Evolutionary conservation across 768 basidiomycete genomes (phyloP).

Genomic region (Udeniomyces megalosporus): DNA sequence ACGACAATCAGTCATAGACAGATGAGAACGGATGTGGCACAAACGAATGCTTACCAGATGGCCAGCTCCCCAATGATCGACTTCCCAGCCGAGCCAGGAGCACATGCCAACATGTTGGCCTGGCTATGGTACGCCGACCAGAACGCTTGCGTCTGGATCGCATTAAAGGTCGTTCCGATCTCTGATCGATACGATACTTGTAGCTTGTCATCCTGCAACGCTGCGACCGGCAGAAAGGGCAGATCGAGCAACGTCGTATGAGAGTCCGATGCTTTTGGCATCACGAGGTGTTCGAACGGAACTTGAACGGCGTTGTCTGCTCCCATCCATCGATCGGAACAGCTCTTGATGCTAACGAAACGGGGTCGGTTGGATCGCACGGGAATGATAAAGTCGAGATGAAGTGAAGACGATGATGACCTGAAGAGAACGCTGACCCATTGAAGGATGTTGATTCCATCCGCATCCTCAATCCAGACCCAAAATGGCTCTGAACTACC

Average conservation of each 20-base stretch:
- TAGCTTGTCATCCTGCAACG: constrained; percentile 37
- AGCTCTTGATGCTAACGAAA: constrained; percentile 54
- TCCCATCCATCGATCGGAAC: constrained; percentile 87
- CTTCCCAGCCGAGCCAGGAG: constrained; percentile 68
- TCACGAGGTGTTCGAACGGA: constrained; percentile 49
- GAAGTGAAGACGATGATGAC: constrained; percentile 42
- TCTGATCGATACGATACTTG: constrained; percentile 36
- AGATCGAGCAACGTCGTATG: constrained; percentile 53
- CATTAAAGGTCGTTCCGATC: constrained; percentile 48
- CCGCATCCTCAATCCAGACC: constrained; percentile 84
- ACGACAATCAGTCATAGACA: constrained; percentile 23
- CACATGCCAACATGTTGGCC: constrained; percentile 53
- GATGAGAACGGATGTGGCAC: constrained; percentile 33
- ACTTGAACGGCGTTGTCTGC: constrained; percentile 60
- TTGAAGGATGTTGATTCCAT: constrained; percentile 67
- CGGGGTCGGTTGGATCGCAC: constrained; percentile 46
- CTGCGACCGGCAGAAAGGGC: constrained; percentile 51
- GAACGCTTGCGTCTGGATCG: constrained; percentile 74
- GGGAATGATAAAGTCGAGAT: constrained; percentile 66
- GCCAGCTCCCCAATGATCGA: constrained; percentile 52
- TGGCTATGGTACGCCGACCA: constrained; percentile 62
- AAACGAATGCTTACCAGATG: constrained; percentile 45
- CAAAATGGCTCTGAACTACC: constrained; percentile 72
- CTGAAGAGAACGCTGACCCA: constrained; percentile 56
- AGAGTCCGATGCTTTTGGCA: constrained; percentile 48